Conservation (phyloP, 192 early-diverging fungal species). For the Coemansia sp. region DNA sequence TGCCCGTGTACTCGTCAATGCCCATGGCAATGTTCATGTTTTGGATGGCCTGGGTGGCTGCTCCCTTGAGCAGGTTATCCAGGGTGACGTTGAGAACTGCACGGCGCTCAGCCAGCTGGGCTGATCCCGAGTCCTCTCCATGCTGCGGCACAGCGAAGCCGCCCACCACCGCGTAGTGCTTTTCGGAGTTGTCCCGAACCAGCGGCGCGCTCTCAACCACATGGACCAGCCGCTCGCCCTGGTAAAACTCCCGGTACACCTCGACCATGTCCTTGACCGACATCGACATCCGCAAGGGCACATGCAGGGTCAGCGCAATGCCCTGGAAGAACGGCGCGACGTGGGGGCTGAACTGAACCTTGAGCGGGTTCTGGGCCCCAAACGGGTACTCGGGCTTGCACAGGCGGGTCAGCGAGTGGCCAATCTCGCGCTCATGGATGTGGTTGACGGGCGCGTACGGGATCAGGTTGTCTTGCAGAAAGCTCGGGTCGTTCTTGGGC, state of each 20-base stretch:
- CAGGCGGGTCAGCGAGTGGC: slow-evolving; percentile 62
- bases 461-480: slow-evolving; percentile 86
- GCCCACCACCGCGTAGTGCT: slow-evolving; percentile 87
- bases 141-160: slow-evolving; percentile 80
- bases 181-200: slow-evolving; percentile 85
- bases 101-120: slow-evolving; percentile 59
- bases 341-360: slow-evolving; percentile 83
- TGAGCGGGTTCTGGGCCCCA: slow-evolving; percentile 23
- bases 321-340: slow-evolving; percentile 94
- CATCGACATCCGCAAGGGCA: slow-evolving; percentile 79
- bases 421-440: slow-evolving; percentile 94
- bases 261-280: slow-evolving; percentile 67
- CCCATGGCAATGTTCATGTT: slow-evolving; percentile 95
- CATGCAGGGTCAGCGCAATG: slow-evolving; percentile 83
- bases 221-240: slow-evolving; percentile 77
- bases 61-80: slow-evolving; percentile 97
- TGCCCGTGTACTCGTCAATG: slow-evolving; percentile 87
- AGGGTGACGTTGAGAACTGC: slow-evolving; percentile 90
- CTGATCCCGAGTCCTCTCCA: slow-evolving; percentile 12
- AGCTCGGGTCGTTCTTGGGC: slow-evolving; percentile 88
- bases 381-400: slow-evolving; percentile 9
- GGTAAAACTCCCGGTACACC: slow-evolving; percentile 70
- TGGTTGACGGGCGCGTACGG: slow-evolving; percentile 91
- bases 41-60: slow-evolving; percentile 97
- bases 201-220: slow-evolving; percentile 74